A percentile compares a stretch with the other conserved stretches of the same genome.
These are phyloP conservation scores for Annulohypoxylon maeteangense DNA, from an alignment of 495 filamentous ascomycete genomes.

Conservation along the genomic window DNA sequence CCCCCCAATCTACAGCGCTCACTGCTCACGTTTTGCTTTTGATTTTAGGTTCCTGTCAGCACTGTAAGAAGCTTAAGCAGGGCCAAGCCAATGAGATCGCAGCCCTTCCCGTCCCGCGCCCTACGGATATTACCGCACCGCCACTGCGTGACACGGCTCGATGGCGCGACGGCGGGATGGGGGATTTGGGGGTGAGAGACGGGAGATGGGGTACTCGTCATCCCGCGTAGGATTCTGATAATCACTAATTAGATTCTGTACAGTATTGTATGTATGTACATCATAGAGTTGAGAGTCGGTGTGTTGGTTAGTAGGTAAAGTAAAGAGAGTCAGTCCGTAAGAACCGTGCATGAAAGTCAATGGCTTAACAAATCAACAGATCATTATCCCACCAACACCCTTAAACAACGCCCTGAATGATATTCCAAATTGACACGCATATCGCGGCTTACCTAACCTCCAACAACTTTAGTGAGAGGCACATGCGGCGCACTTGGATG, in stretches of 20 bases:
- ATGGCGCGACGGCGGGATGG: constrained; percentile 14
- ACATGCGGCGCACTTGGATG: constrained; percentile 1
- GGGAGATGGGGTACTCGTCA: constrained; percentile 3
- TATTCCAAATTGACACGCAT: not conserved
- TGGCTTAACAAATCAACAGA: not conserved
- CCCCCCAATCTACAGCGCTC: not conserved
- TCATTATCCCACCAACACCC: not conserved
- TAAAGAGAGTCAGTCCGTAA: not conserved
- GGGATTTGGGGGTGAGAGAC: not conserved
- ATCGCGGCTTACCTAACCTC: not conserved
- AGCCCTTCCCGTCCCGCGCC: constrained; percentile 12
- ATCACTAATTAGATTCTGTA: constrained; percentile 4
- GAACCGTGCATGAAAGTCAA: not conserved
- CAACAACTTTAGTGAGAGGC: not conserved
- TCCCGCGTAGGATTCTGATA: constrained; percentile 32
- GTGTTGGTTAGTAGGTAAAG: not conserved
- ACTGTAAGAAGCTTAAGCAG: constrained; percentile 28
- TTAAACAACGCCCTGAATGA: not conserved
- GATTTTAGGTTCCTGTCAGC: constrained; percentile 12
- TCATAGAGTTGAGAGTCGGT: constrained; percentile 10
- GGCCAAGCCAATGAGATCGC: constrained; percentile 2
- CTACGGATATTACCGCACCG: constrained; percentile 13
- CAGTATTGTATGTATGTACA: too few species aligned
- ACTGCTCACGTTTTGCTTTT: not conserved
- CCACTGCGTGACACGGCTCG: constrained; percentile 8